These are phyloP conservation scores for Blakeslea trispora DNA, from an alignment of 371 early-diverging fungal species.

Conservation along the genomic window DNA sequence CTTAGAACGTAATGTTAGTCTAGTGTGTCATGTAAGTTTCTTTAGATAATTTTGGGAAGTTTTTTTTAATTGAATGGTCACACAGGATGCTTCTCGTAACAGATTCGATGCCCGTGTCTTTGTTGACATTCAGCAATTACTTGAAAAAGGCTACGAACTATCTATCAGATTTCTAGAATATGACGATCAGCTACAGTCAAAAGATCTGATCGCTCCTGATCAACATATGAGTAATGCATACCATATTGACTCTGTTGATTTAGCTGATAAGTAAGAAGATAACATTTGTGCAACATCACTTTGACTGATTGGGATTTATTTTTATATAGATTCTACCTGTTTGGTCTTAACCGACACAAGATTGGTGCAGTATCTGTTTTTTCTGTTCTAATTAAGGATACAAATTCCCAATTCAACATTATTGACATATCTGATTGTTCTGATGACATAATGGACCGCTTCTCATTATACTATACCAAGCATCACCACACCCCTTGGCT, in stretches of 20 bases:
- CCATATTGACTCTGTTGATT: constrained; percentile 2
- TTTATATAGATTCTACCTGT: constrained; percentile 7
- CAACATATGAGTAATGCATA: constrained; percentile 1
- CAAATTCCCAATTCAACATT: constrained; percentile 5
- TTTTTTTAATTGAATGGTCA: neutral
- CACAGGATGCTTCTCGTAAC: constrained; percentile 2
- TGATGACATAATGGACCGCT: neutral
- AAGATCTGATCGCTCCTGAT: constrained; percentile 5
- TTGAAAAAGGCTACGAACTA: neutral
- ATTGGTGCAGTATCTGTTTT: constrained; percentile 3
- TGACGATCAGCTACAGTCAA: neutral
- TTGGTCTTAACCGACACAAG: constrained; percentile 5
- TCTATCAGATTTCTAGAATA: constrained; percentile 9
- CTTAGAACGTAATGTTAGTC: neutral
- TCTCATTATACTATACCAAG: neutral
- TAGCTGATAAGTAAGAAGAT: neutral
- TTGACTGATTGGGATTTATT: neutral
- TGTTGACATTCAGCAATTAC: neutral
- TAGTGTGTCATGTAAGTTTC: neutral
- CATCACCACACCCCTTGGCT: neutral
- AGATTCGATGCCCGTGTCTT: constrained; percentile 5
- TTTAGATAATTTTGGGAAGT: neutral
- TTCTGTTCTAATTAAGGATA: constrained; percentile 3
- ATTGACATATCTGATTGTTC: constrained; percentile 6
- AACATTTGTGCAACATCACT: too few relatives aligned